These are phyloP conservation scores for Dendrobium chrysotoxum DNA, from an alignment of 106 monocot genomes.

Conservation along the genomic window DNA sequence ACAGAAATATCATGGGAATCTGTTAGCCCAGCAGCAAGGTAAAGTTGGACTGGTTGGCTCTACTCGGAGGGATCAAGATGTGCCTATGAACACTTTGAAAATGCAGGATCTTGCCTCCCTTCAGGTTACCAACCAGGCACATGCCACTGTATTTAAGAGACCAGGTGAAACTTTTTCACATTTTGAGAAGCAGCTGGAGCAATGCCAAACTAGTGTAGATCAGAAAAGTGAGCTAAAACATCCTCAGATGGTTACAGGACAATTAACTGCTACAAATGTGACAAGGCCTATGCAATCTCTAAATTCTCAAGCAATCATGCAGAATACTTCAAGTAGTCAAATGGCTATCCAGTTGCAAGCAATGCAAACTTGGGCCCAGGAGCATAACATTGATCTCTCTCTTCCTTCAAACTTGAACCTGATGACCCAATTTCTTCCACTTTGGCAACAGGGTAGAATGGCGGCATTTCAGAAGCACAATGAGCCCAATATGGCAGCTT, in stretches of 20 bases:
- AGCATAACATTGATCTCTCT: conserved; percentile 76
- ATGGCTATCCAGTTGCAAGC: conserved; percentile 58
- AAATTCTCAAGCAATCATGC: conserved; percentile 23
- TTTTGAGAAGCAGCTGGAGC: conserved; percentile 34
- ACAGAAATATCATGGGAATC: conserved; percentile 54
- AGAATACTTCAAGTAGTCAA: conserved; percentile 47
- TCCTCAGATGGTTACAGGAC: conserved; percentile 32
- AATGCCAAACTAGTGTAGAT: conserved; percentile 23
- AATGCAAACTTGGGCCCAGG: conserved; percentile 79
- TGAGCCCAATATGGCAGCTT: conserved; percentile 23
- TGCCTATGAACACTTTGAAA: conserved; percentile 30
- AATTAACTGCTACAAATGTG: conserved; percentile 25
- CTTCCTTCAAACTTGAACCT: conserved; percentile 61
- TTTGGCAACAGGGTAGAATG: conserved; percentile 47
- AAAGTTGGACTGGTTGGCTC: conserved; percentile 33
- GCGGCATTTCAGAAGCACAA: conserved; percentile 37
- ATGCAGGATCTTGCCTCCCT: conserved; percentile 71
- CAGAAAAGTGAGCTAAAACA: conserved; percentile 40
- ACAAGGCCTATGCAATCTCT: conserved; percentile 31
- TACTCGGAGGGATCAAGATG: conserved; percentile 45
- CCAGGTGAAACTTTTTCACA: conserved; percentile 25
- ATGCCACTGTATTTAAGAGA: conserved; percentile 21
- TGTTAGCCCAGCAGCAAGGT: conserved; percentile 46
- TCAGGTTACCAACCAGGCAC: conserved; percentile 39
- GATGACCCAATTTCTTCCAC: conserved; percentile 59